phyloP scores from a whole-genome alignment of 2,329 filamentous ascomycete genomes.

The Lachnellula hyalina region DNA sequence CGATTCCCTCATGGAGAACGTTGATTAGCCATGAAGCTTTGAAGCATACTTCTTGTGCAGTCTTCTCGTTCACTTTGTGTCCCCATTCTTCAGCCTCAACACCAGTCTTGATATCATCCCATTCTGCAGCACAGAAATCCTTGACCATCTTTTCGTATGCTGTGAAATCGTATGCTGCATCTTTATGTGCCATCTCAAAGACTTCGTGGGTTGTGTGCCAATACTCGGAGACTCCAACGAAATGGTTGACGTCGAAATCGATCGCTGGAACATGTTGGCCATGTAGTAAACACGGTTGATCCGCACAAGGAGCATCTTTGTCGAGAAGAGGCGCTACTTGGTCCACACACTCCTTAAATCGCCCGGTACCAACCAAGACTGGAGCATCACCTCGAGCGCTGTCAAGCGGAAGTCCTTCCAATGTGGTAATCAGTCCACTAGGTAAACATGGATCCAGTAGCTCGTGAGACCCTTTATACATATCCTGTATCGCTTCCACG shows the following conservation, averaged over 20 bases:
- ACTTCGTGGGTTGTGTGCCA: slow-evolving; percentile 98
- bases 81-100: slow-evolving; percentile 65
- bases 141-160: slow-evolving; percentile 83
- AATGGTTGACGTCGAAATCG: slow-evolving; percentile 96
- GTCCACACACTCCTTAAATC: slow-evolving; percentile 78
- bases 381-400: slow-evolving; percentile 37
- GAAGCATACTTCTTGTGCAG: slow-evolving; percentile 86
- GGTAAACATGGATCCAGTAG: slow-evolving; percentile 90
- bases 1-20: slow-evolving; percentile 91
- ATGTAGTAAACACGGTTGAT: slow-evolving; percentile 82
- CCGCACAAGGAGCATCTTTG: slow-evolving; percentile 78
- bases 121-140: slow-evolving; percentile 79
- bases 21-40: slow-evolving; percentile 98
- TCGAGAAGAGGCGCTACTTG: slow-evolving; percentile 81
- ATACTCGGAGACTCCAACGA: slow-evolving; percentile 95
- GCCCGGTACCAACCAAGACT: slow-evolving; percentile 73
- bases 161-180: slow-evolving; percentile 81
- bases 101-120: slow-evolving; percentile 67
- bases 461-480: slow-evolving; percentile 56
- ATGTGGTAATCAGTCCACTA: slow-evolving; percentile 64
- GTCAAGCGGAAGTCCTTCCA: slow-evolving; percentile 58
- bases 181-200: slow-evolving; percentile 69
- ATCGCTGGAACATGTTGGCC: slow-evolving; percentile 91
- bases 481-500: slow-evolving; percentile 67
- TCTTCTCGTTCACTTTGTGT: slow-evolving; percentile 66